A percentile compares a stretch with the other conserved stretches of the same genome.
Conservation (phyloP, 1,139 yeast species). For the Pichia inconspicua region DNA sequence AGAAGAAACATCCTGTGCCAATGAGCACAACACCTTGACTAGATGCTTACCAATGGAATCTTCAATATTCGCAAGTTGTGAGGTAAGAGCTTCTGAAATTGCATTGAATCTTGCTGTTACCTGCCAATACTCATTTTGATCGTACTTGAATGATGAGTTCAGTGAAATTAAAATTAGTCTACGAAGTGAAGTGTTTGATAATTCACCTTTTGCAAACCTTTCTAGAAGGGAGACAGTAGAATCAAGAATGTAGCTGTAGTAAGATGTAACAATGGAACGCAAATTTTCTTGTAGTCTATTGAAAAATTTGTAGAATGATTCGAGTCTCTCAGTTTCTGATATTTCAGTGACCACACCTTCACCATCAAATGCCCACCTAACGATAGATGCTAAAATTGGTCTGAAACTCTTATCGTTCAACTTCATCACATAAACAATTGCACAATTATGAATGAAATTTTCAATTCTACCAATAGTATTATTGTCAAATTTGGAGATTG, state of each 20-base stretch:
- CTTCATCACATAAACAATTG: constrained; percentile 74
- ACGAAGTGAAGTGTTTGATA: constrained; percentile 51
- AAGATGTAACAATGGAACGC: constrained; percentile 80
- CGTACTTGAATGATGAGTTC: constrained; percentile 74
- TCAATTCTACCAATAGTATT: constrained; percentile 80
- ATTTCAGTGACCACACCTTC: constrained; percentile 50
- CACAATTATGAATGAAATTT: constrained; percentile 64
- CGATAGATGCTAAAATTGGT: constrained; percentile 79
- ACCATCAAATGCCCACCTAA: constrained; percentile 90
- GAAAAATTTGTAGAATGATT: constrained; percentile 80
- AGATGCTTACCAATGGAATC: constrained; percentile 66
- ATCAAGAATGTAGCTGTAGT: constrained; percentile 79
- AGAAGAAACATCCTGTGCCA: constrained; percentile 62
- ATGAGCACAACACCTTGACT: constrained; percentile 70
- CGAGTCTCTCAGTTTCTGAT: constrained; percentile 46
- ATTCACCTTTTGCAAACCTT: constrained; percentile 37
- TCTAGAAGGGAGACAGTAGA: constrained; percentile 50
- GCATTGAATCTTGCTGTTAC: constrained; percentile 76
- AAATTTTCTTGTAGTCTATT: constrained; percentile 76
- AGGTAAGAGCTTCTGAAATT: constrained; percentile 52
- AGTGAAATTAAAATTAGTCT: constrained; percentile 67
- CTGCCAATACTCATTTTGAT: constrained; percentile 92
- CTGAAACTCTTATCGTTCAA: constrained; percentile 89
- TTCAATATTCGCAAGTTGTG: constrained; percentile 61
- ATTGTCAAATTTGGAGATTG: constrained; percentile 48